Percentiles rank a stretch among this genome's conserved stretches.
Evolutionary conservation across 148 eudicot species (phyloP).

Genomic region (Spergularia bocconei): DNA sequence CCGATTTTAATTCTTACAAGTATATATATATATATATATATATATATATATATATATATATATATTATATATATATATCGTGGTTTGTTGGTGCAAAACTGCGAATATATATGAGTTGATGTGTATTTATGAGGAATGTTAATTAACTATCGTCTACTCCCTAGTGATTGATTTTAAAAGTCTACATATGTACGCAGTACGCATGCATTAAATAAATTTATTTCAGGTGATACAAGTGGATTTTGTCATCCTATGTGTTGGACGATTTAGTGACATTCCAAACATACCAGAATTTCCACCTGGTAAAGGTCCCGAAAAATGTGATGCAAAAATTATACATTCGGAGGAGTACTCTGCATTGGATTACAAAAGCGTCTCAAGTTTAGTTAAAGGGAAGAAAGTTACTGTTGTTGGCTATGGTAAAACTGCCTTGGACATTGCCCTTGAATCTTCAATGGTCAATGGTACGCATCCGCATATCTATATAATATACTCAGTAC

Average conservation of each 20-base stretch:
- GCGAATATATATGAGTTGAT: too few relatives aligned
- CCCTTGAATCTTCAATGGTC: slow-evolving; percentile 46
- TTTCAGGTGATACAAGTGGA: slow-evolving; percentile 35
- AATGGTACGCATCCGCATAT: slow-evolving; percentile 46
- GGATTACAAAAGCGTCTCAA: slow-evolving; percentile 36
- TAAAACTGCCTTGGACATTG: slow-evolving; percentile 67
- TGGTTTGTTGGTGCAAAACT: too few relatives aligned
- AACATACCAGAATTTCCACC: slow-evolving; percentile 61
- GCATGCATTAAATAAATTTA: too few relatives aligned
- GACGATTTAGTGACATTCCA: slow-evolving; percentile 54
- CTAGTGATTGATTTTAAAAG: too few relatives aligned
- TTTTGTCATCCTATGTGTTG: slow-evolving; percentile 59
- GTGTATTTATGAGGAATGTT: too few relatives aligned
- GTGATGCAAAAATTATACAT: slow-evolving; percentile 57
- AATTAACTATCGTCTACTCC: too few relatives aligned
- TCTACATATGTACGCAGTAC: too few relatives aligned
- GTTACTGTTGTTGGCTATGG: slow-evolving; percentile 59
- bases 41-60: too few relatives aligned
- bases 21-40: too few relatives aligned
- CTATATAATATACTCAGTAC: too few relatives aligned
- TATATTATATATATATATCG: too few relatives aligned
- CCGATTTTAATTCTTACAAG: too few relatives aligned
- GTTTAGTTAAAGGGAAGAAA: slow-evolving; percentile 42
- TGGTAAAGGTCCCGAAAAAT: slow-evolving; percentile 51
- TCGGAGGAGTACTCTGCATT: slow-evolving; percentile 54